Percentiles rank a stretch among this genome's conserved stretches.
Evolutionary conservation across 2,329 filamentous ascomycete genomes (phyloP).

Genomic region (Rutstroemia sp.): DNA sequence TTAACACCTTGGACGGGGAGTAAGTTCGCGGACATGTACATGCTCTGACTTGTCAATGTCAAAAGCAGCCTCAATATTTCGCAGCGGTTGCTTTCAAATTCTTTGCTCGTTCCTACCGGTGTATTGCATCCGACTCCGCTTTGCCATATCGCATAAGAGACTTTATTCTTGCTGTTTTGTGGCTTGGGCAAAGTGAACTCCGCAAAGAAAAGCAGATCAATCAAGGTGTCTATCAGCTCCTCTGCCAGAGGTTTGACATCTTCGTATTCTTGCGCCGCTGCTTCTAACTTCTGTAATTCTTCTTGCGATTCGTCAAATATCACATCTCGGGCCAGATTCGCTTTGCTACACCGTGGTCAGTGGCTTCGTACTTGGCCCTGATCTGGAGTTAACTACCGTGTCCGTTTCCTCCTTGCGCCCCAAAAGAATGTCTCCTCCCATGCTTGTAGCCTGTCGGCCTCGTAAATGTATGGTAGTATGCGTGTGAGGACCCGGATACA

Average conservation of each 20-base stretch:
- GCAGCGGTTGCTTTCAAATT: slow-evolving; percentile 86
- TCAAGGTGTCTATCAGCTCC: slow-evolving; percentile 81
- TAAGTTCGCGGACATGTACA: slow-evolving; percentile 79
- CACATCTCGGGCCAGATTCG: slow-evolving; percentile 63
- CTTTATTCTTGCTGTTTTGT: slow-evolving; percentile 64
- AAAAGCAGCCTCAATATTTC: slow-evolving; percentile 83
- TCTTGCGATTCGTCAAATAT: slow-evolving; percentile 72
- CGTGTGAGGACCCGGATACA: slow-evolving; percentile 88
- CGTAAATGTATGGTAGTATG: slow-evolving; percentile 84
- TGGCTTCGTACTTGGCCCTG: background rate
- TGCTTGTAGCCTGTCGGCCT: slow-evolving; percentile 69
- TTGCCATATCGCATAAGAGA: slow-evolving; percentile 94
- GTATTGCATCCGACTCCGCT: slow-evolving; percentile 95
- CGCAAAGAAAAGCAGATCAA: slow-evolving; percentile 86
- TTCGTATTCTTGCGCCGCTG: slow-evolving; percentile 59
- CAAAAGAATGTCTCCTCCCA: slow-evolving; percentile 98
- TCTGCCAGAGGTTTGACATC: slow-evolving; percentile 83
- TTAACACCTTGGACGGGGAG: slow-evolving; percentile 78
- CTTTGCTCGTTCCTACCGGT: slow-evolving; percentile 78
- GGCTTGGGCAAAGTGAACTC: slow-evolving; percentile 78
- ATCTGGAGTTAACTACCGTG: slow-evolving; percentile 28
- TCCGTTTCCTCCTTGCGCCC: slow-evolving; percentile 65
- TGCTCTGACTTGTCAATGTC: slow-evolving; percentile 79
- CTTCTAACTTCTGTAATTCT: slow-evolving; percentile 40
- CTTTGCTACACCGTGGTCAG: slow-evolving; percentile 39